A percentile compares a stretch with the other conserved stretches of the same genome.
phyloP scores from a whole-genome alignment of 2,329 filamentous ascomycete species.

The Colletotrichum sp. region DNA sequence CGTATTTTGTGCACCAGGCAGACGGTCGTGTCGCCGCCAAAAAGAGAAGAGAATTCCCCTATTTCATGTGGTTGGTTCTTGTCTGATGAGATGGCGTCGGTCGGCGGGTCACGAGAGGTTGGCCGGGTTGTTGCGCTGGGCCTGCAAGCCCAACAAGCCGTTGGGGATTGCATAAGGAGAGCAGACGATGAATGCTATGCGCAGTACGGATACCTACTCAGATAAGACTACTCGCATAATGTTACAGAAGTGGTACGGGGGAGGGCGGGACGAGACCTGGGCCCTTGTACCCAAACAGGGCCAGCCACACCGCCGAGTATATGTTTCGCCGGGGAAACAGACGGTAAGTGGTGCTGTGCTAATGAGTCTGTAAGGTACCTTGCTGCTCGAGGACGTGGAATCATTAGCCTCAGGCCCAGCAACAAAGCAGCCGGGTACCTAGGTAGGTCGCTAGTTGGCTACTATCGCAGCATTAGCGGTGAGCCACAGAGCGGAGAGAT shows the following conservation, averaged over 20 bases:
- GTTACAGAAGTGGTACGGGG: constrained; percentile 18
- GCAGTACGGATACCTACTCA: background rate
- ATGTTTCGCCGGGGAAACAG: background rate
- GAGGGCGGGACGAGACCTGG: constrained; percentile 14
- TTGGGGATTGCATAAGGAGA: background rate
- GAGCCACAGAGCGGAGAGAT: constrained; percentile 15
- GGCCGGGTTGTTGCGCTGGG: background rate
- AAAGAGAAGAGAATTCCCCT: background rate
- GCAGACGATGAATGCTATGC: background rate
- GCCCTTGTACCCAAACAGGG: background rate
- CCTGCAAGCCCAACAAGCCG: background rate
- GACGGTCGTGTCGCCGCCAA: background rate
- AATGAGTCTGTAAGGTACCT: background rate
- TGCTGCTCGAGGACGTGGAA: background rate
- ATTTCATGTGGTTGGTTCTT: background rate
- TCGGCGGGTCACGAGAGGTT: background rate
- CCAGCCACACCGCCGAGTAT: constrained; percentile 18
- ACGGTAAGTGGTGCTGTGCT: background rate
- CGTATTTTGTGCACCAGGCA: background rate
- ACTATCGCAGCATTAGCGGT: constrained; percentile 4
- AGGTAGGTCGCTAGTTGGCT: background rate
- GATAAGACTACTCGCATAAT: constrained; percentile 16
- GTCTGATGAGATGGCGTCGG: background rate
- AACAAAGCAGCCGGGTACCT: background rate
- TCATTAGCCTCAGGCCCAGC: background rate